Base-by-base conservation (phyloP, 2,329 filamentous ascomycete species). In the Corinectria fuckeliana region DNA sequence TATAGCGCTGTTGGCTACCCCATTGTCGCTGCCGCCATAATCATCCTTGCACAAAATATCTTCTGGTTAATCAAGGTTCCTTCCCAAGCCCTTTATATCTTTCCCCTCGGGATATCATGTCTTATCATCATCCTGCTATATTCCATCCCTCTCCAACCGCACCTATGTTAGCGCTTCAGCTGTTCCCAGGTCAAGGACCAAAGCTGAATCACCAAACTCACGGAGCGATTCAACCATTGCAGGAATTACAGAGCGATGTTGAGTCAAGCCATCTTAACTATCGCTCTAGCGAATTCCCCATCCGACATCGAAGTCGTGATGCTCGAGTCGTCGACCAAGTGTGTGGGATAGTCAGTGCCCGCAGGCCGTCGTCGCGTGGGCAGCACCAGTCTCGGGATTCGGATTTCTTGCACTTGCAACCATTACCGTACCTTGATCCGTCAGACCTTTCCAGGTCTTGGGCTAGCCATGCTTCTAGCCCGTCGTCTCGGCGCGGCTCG, bases 361-460 rank as follows among this genome's bases (percentile, higher is more conserved):
- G 39, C n/a, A 36, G 25, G 16, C n/a, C 45, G 11, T 32, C 51
- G 26, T 61, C 66, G 41, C 50, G 32, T 55, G 58, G 36, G 10
- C 50, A 11, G 5, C 39, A 50, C 14, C 47, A 57, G 13, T 32
- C 51, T 5, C 50, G 47, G 32, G 49, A 61, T 10, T 21, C 30
- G 14, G 38, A 48, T 1, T 23, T 56, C 26, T 7, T 39, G 26
- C 47, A 32, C 21, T 13, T 20, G 9, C 50, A 58, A 20, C 4
- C n/a, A 5, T 38, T 38, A 30, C 32, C 41, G 10, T 13, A 16
- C 25, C 10, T 20, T 23, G 28, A 50, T 8, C 6, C 23, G 6
- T 36, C 13, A 2, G 7, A 26, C n/a, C 30, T 38, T 44, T 20
- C 32, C 20, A 48, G 51, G 26, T 44, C 48, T 50, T 51, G 52